phyloP scores from a whole-genome alignment of 371 early-diverging fungal species.

The Rhizopus stolonifer region DNA sequence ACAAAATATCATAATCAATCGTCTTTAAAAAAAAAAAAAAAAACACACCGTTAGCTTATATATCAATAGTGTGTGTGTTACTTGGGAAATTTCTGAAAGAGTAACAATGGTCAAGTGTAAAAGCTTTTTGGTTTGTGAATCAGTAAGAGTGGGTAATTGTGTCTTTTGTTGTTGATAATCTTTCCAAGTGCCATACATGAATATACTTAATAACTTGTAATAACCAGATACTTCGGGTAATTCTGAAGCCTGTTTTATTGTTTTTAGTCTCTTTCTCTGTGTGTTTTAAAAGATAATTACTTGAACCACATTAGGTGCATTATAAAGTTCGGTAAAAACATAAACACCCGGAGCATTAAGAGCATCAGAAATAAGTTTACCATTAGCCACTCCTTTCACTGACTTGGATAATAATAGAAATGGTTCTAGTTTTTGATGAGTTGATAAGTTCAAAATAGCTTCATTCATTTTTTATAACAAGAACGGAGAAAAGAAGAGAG shows the following conservation, averaged over 20 bases:
- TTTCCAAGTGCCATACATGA: conserved; percentile 77
- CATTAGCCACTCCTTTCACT: conserved; percentile 73
- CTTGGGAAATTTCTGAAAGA: conserved; percentile 63
- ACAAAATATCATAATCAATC: conserved; percentile 63
- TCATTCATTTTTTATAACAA: conserved; percentile 14
- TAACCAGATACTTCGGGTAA: conserved; percentile 61
- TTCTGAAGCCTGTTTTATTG: conserved; percentile 51
- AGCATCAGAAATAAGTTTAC: conserved; percentile 73
- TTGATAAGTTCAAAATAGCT: conserved; percentile 12
- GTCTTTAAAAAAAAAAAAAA: conserved; percentile 34
- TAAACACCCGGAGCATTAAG: conserved; percentile 74
- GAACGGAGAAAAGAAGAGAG: conserved; percentile 1
- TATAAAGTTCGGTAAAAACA: conserved; percentile 79
- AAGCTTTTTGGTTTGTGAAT: conserved; percentile 66
- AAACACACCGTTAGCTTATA: background rate
- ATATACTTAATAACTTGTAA: conserved; percentile 63
- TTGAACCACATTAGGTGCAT: conserved; percentile 69
- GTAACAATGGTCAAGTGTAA: conserved; percentile 78
- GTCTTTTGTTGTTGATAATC: conserved; percentile 64
- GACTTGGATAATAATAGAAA: conserved; percentile 77
- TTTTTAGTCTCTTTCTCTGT: background rate
- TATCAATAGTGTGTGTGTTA: no score
- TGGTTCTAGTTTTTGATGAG: conserved; percentile 58
- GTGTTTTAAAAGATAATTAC: conserved; percentile 43
- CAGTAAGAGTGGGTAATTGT: conserved; percentile 64